These are phyloP conservation scores for Schizochytrium sp. DNA, from an alignment of 108 stramenopile genomes.

Conservation along the genomic window DNA sequence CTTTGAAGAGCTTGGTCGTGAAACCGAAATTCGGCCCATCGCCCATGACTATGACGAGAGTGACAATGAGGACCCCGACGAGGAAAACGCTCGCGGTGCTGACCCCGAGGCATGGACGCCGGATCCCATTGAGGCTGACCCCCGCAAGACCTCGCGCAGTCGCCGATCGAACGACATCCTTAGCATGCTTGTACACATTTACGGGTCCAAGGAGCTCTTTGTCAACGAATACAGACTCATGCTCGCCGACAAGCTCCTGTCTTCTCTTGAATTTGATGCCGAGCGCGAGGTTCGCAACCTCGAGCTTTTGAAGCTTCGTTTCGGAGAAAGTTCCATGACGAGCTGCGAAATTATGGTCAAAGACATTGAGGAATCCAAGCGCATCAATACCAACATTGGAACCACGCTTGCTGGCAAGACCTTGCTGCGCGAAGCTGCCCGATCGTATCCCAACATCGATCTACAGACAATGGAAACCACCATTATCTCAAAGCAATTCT, in stretches of 20 bases:
- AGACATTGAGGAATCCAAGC: constrained; percentile 89
- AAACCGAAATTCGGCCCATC: constrained; percentile 44
- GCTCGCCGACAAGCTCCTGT: constrained; percentile 88
- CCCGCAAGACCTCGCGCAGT: constrained; percentile 11
- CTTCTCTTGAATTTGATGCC: constrained; percentile 71
- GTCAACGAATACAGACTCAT: constrained; percentile 89
- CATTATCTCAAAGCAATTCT: constrained; percentile 86
- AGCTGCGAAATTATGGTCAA: constrained; percentile 95
- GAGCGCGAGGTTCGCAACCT: constrained; percentile 84
- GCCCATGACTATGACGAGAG: constrained; percentile 60
- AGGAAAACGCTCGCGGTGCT: background rate
- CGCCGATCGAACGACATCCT: constrained; percentile 63
- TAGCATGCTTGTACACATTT: constrained; percentile 88
- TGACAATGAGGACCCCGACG: background rate
- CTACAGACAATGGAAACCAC: constrained; percentile 59
- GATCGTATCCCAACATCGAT: background rate
- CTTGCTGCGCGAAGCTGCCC: too few species aligned
- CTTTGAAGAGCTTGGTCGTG: constrained; percentile 76
- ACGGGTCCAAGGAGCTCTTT: constrained; percentile 93
- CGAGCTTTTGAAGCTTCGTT: constrained; percentile 87
- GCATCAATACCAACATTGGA: constrained; percentile 68
- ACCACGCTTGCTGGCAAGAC: constrained; percentile 2
- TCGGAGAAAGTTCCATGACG: constrained; percentile 80
- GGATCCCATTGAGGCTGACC: background rate
- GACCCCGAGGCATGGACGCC: constrained; percentile 16